Percentiles rank a stretch among this genome's conserved stretches.
Evolutionary conservation across 2,329 filamentous ascomycete species (phyloP).

Genomic region (Lomentospora prolificans): DNA sequence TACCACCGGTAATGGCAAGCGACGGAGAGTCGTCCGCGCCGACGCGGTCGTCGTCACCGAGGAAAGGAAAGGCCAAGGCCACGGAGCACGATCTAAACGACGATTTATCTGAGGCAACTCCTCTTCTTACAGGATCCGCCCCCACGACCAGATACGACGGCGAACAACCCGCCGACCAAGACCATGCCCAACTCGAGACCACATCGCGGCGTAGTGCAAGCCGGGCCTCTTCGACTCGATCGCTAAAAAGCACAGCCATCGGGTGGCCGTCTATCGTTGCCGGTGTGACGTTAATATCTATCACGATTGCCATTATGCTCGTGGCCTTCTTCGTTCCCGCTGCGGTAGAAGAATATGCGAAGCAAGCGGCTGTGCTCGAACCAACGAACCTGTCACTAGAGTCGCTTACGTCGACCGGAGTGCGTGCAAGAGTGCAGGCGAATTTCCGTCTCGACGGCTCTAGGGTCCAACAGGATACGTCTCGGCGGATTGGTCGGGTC

Average conservation of each 20-base stretch:
- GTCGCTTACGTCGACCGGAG: slow-evolving; percentile 68
- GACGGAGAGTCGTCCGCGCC: not conserved
- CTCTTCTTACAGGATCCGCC: slow-evolving; percentile 33
- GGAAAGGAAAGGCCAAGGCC: slow-evolving; percentile 8
- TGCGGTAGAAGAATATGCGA: slow-evolving; percentile 74
- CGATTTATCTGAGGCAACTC: slow-evolving; percentile 35
- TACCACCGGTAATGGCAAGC: not conserved
- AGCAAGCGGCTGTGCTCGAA: slow-evolving; percentile 71
- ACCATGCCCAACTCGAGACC: slow-evolving; percentile 21
- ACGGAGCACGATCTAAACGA: not conserved
- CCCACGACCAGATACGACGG: slow-evolving; percentile 29
- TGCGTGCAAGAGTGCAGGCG: slow-evolving; percentile 71
- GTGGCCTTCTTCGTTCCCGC: slow-evolving; percentile 75
- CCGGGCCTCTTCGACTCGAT: slow-evolving; percentile 14
- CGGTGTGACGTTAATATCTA: slow-evolving; percentile 52
- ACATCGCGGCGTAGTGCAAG: slow-evolving; percentile 19
- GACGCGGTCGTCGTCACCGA: slow-evolving; percentile 1
- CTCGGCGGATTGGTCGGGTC: slow-evolving; percentile 66
- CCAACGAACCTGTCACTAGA: slow-evolving; percentile 79
- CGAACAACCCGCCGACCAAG: slow-evolving; percentile 20
- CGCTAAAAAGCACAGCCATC: slow-evolving; percentile 29
- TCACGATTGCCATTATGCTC: slow-evolving; percentile 60
- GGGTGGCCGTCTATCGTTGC: slow-evolving; percentile 74
- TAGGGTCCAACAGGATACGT: slow-evolving; percentile 59
- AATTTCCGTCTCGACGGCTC: slow-evolving; percentile 72